Conservation (phyloP, 805 yeast genomes). For the Kodamaea hsintzibuensis region DNA sequence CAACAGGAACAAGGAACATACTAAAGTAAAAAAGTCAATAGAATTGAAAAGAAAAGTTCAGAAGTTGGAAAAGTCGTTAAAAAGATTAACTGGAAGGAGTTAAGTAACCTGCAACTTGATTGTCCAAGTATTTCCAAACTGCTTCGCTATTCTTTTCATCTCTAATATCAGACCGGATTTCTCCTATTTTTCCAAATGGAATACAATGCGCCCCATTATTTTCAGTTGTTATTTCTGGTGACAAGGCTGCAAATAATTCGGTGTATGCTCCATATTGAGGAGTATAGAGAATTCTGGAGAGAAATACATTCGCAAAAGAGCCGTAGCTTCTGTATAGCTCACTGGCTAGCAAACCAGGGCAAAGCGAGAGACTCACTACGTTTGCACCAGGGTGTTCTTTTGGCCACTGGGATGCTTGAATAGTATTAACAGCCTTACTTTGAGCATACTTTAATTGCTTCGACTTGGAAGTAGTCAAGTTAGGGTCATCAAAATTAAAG, state of each 20-base stretch:
- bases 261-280: constrained; percentile 44
- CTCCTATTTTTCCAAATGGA: constrained; percentile 37
- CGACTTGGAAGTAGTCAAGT: constrained; percentile 16
- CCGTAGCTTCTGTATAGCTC: constrained; percentile 33
- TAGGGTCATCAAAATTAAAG: constrained; percentile 35
- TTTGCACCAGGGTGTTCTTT: constrained; percentile 27
- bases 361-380: constrained; percentile 34
- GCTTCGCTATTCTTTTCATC: constrained; percentile 32
- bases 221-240: constrained; percentile 34
- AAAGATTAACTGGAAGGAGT: not conserved
- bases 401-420: constrained; percentile 39
- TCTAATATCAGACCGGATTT: constrained; percentile 35
- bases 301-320: constrained; percentile 1
- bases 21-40: too few species aligned
- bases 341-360: constrained; percentile 43
- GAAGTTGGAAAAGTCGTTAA: too few species aligned
- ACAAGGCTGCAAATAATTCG: constrained; percentile 44
- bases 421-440: constrained; percentile 42
- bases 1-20: too few species aligned
- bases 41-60: too few species aligned
- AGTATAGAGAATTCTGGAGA: constrained; percentile 13
- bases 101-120: constrained; percentile 9
- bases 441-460: constrained; percentile 33
- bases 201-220: constrained; percentile 36
- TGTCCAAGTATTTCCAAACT: constrained; percentile 37